Conservation (phyloP, 495 filamentous ascomycete genomes). For the Talaromyces adpressus region DNA sequence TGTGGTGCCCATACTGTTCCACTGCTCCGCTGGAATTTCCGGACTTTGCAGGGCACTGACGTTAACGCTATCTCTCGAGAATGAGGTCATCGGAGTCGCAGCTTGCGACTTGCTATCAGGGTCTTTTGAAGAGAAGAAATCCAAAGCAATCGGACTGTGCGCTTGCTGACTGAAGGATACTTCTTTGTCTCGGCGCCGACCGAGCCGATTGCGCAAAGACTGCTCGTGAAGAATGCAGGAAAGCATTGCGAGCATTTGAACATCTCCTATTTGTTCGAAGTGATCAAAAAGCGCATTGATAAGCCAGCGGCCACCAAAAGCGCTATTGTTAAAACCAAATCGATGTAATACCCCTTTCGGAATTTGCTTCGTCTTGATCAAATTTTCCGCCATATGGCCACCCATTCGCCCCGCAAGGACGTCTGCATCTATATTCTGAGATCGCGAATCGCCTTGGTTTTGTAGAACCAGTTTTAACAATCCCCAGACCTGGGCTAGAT, state of each 20-base stretch:
- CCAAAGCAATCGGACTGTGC: constrained; percentile 25
- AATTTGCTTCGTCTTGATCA: background rate
- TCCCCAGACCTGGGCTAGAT: constrained; percentile 79
- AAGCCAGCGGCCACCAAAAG: constrained; percentile 61
- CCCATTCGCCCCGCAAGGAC: background rate
- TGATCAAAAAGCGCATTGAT: constrained; percentile 60
- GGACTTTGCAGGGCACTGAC: constrained; percentile 53
- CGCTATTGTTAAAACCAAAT: background rate
- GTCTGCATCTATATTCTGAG: background rate
- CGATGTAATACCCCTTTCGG: background rate
- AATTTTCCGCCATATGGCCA: background rate
- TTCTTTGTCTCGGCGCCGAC: constrained; percentile 12
- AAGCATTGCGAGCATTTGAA: constrained; percentile 95
- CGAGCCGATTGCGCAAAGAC: constrained; percentile 15
- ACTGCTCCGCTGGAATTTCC: constrained; percentile 12
- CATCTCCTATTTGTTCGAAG: constrained; percentile 71
- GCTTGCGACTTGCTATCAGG: constrained; percentile 25
- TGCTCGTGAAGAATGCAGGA: constrained; percentile 76
- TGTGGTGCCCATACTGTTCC: constrained; percentile 28
- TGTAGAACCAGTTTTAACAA: constrained; percentile 71
- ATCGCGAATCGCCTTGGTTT: constrained; percentile 44
- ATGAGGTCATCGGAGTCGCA: constrained; percentile 39
- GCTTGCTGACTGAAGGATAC: constrained; percentile 12
- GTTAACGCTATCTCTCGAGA: constrained; percentile 52
- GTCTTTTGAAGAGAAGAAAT: constrained; percentile 22